Evolutionary conservation across 495 filamentous ascomycete species (phyloP).

Genomic region (Neurospora cerealis): DNA sequence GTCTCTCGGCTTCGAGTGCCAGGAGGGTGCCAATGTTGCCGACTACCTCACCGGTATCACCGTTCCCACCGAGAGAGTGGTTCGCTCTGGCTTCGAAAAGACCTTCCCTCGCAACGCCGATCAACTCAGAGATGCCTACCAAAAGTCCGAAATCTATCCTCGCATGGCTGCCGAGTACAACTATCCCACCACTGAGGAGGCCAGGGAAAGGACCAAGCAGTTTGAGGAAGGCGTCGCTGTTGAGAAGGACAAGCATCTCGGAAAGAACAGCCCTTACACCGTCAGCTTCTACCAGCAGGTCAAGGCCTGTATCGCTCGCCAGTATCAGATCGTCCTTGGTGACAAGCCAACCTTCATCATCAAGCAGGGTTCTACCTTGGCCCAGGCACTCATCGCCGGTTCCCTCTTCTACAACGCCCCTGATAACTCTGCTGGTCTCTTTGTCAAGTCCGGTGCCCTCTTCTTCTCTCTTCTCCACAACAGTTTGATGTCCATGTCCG

Average conservation of each 20-base stretch:
- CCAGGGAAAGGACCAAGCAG: conserved; percentile 34
- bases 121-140: conserved; percentile 28
- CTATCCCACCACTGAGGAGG: conserved; percentile 36
- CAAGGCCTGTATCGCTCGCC: conserved; percentile 40
- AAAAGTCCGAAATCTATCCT: conserved; percentile 25
- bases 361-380: conserved; percentile 42
- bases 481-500: conserved; percentile 65
- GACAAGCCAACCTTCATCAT: conserved; percentile 50
- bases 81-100: conserved; percentile 20
- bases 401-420: conserved; percentile 65
- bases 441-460: conserved; percentile 43
- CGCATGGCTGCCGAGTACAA: conserved; percentile 37
- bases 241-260: conserved; percentile 34
- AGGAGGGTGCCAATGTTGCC: conserved; percentile 41
- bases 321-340: conserved; percentile 50
- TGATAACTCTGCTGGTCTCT: conserved; percentile 42
- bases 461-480: conserved; percentile 79
- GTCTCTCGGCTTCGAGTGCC: conserved; percentile 40
- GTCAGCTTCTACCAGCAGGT: conserved; percentile 47
- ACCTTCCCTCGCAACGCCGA: conserved; percentile 39
- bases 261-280: conserved; percentile 39
- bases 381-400: conserved; percentile 68
- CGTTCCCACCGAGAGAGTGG: conserved; percentile 16
- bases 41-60: conserved; percentile 48
- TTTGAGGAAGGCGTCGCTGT: conserved; percentile 37